Conservation (phyloP, 164 flowering plant genomes). For the Magnolia sinica region DNA sequence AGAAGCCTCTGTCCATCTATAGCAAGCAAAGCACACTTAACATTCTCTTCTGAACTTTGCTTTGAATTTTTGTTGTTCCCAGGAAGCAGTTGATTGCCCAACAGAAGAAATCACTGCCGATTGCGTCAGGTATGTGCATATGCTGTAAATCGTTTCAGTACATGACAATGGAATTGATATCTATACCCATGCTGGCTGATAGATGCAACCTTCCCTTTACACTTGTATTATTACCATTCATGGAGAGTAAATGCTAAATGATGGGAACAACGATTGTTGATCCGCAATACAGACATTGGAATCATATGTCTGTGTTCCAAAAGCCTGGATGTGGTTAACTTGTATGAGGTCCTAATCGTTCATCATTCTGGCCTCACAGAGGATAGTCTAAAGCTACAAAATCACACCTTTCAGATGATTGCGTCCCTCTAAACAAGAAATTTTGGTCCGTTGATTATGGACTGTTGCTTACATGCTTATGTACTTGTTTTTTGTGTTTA, state of each 20-base stretch:
- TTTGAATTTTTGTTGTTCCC: conserved; percentile 11
- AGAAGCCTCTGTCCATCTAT: too few relatives aligned
- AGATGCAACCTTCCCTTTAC: neutral
- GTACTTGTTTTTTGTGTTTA: neutral
- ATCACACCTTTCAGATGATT: neutral
- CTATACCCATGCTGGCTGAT: neutral
- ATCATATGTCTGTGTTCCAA: too few relatives aligned
- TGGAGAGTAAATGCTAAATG: neutral
- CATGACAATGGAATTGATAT: neutral
- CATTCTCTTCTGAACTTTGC: neutral
- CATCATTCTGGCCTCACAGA: neutral
- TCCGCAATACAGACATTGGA: too few relatives aligned
- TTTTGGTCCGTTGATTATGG: neutral
- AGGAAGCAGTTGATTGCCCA: conserved; percentile 55
- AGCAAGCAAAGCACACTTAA: too few relatives aligned
- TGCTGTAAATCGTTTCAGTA: neutral
- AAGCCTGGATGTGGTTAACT: too few relatives aligned
- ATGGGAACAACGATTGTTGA: too few relatives aligned
- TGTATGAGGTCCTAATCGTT: too few relatives aligned
- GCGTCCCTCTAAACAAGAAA: neutral
- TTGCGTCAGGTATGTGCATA: conserved; percentile 58
- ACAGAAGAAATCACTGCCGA: conserved; percentile 75
- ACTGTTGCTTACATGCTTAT: neutral
- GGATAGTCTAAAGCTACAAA: neutral
- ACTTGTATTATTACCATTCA: neutral